A percentile compares a stretch with the other conserved stretches of the same genome.
Evolutionary conservation across 2,329 filamentous ascomycete species (phyloP).

Genomic region (Beauveria sp.): DNA sequence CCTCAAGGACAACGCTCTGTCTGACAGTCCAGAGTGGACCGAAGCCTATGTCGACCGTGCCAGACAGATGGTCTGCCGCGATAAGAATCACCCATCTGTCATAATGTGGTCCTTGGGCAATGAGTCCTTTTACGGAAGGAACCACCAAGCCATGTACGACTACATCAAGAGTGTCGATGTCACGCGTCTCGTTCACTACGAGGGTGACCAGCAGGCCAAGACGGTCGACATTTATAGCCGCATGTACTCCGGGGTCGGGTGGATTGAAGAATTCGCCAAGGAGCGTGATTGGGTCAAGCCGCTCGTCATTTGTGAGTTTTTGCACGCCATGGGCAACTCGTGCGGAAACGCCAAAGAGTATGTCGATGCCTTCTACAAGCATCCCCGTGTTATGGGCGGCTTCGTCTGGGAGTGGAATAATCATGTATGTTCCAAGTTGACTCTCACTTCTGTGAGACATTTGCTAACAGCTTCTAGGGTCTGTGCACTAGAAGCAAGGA

Average conservation of each 20-base stretch:
- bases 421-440: slow-evolving; percentile 31
- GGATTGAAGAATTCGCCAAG: slow-evolving; percentile 32
- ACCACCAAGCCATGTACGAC: slow-evolving; percentile 61
- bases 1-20: slow-evolving; percentile 35
- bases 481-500: slow-evolving; percentile 35
- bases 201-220: slow-evolving; percentile 50
- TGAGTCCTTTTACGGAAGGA: slow-evolving; percentile 62
- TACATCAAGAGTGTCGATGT: slow-evolving; percentile 50
- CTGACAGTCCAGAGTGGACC: slow-evolving; percentile 53
- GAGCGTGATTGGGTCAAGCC: slow-evolving; percentile 44
- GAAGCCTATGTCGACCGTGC: slow-evolving; percentile 62
- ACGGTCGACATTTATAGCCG: slow-evolving; percentile 56
- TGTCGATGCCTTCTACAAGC: slow-evolving; percentile 54
- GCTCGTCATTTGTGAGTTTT: slow-evolving; percentile 48
- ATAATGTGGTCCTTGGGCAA: slow-evolving; percentile 69
- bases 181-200: slow-evolving; percentile 57
- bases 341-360: slow-evolving; percentile 62
- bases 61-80: slow-evolving; percentile 53
- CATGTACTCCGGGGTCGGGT: slow-evolving; percentile 54
- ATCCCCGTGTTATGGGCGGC: slow-evolving; percentile 47
- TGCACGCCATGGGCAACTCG: slow-evolving; percentile 65
- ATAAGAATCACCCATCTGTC: slow-evolving; percentile 53
- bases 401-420: slow-evolving; percentile 61
- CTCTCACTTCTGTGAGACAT: too few species aligned
- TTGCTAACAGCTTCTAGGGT: slow-evolving; percentile 21